These are phyloP conservation scores for Lactarius pseudohatsudake DNA, from an alignment of 768 basidiomycete species.

Conservation along the genomic window DNA sequence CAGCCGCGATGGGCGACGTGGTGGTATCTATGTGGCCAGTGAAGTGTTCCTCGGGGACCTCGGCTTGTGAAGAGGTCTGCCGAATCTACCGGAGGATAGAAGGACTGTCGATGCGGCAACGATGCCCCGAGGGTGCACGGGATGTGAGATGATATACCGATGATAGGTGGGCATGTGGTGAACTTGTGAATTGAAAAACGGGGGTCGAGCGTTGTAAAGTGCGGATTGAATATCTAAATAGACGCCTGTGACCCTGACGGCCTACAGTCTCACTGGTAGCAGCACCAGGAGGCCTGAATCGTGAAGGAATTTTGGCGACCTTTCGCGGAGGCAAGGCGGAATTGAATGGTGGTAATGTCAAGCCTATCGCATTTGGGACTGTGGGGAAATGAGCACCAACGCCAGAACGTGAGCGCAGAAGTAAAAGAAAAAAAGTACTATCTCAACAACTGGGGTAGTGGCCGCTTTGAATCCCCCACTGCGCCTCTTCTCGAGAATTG, in stretches of 20 bases:
- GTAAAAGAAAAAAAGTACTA: constrained; percentile 44
- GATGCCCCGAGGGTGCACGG: constrained; percentile 18
- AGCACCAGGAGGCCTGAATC: constrained; percentile 47
- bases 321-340: constrained; percentile 68
- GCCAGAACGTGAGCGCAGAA: constrained; percentile 10
- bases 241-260: constrained; percentile 58
- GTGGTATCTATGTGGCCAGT: constrained; percentile 51
- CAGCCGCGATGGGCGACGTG: constrained; percentile 43
- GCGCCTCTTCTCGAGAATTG: constrained; percentile 70
- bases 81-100: constrained; percentile 19
- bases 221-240: constrained; percentile 64
- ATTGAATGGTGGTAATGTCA: constrained; percentile 59
- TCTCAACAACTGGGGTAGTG: constrained; percentile 85
- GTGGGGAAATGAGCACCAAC: constrained; percentile 19
- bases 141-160: constrained; percentile 11
- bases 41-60: constrained; percentile 44
- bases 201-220: constrained; percentile 34
- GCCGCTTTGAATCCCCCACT: constrained; percentile 91
- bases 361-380: constrained; percentile 72
- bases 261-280: constrained; percentile 63
- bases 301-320: constrained; percentile 46
- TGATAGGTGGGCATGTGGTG: constrained; percentile 21
- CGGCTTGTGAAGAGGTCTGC: constrained; percentile 44
- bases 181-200: constrained; percentile 22
- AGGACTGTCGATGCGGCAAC: constrained; percentile 27